Percentiles rank a stretch among this genome's conserved stretches.
Conservation (phyloP, 805 yeast genomes). For the Groenewaldozyma salmanticensis region DNA sequence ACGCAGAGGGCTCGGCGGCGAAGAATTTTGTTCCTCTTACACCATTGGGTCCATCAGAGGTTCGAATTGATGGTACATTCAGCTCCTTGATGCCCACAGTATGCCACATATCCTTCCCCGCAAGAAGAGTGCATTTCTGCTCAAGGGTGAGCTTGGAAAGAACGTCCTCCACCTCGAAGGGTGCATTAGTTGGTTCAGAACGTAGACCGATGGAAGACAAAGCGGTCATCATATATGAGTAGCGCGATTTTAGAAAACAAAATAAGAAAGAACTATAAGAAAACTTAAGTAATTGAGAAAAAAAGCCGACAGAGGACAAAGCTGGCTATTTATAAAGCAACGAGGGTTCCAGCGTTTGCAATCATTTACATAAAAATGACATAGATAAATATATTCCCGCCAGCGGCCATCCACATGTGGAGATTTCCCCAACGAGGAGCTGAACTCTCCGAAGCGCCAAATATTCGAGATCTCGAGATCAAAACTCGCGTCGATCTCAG, state of each 20-base stretch:
- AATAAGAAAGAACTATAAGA: neutral
- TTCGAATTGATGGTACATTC: constrained; percentile 38
- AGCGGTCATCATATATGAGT: neutral
- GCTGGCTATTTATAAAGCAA: neutral
- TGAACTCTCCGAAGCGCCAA: too few relatives aligned
- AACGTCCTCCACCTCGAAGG: constrained; percentile 11
- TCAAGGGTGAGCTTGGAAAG: constrained; percentile 19
- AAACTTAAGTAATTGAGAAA: neutral
- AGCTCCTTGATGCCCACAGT: constrained; percentile 33
- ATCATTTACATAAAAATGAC: neutral
- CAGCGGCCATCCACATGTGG: too few relatives aligned
- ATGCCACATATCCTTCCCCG: constrained; percentile 45
- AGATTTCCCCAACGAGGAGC: too few relatives aligned
- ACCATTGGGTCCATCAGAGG: constrained; percentile 58
- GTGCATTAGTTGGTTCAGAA: too few relatives aligned
- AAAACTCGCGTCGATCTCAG: too few relatives aligned
- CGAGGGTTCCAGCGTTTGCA: neutral
- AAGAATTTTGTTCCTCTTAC: constrained; percentile 49
- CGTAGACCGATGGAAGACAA: too few relatives aligned
- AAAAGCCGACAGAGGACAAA: neutral
- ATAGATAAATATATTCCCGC: too few relatives aligned
- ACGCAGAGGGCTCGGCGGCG: constrained; percentile 43
- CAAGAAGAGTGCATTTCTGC: constrained; percentile 26
- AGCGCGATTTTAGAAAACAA: neutral
- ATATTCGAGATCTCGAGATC: too few relatives aligned